Percentiles rank a stretch among this genome's conserved stretches.
These are phyloP conservation scores for Cajanus cajan DNA, from an alignment of 306 rosid genomes.

Conservation along the genomic window DNA sequence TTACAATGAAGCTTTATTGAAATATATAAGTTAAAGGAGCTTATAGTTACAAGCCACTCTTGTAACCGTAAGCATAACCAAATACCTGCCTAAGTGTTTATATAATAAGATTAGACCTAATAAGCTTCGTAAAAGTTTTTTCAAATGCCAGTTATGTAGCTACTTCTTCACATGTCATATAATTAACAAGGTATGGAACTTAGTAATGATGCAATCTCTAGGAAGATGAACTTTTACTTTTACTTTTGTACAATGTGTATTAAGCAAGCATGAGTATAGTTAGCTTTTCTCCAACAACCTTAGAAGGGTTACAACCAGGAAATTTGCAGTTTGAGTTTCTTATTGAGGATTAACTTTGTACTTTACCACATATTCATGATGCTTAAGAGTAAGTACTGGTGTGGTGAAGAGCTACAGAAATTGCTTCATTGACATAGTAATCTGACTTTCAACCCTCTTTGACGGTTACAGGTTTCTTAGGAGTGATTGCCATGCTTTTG, in stretches of 20 bases:
- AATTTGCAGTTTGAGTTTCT: conserved; percentile 2
- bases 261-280: neutral
- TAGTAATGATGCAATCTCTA: conserved; percentile 1
- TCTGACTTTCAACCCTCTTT: conserved; percentile 25
- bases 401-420: conserved; percentile 2
- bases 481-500: conserved; percentile 65
- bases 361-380: neutral
- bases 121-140: neutral
- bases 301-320: neutral
- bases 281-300: neutral
- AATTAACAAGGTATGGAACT: neutral
- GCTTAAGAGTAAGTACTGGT: neutral
- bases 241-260: neutral
- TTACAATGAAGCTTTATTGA: neutral
- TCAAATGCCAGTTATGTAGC: neutral
- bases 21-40: neutral
- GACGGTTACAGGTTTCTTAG: conserved; percentile 57
- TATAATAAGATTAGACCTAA: neutral
- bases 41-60: neutral
- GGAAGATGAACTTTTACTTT: neutral
- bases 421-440: conserved; percentile 7
- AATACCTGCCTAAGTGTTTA: neutral
- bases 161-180: neutral
- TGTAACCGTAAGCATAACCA: neutral
- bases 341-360: neutral